Evolutionary conservation across 768 basidiomycete genomes (phyloP).

Genomic region (Russula sp.): DNA sequence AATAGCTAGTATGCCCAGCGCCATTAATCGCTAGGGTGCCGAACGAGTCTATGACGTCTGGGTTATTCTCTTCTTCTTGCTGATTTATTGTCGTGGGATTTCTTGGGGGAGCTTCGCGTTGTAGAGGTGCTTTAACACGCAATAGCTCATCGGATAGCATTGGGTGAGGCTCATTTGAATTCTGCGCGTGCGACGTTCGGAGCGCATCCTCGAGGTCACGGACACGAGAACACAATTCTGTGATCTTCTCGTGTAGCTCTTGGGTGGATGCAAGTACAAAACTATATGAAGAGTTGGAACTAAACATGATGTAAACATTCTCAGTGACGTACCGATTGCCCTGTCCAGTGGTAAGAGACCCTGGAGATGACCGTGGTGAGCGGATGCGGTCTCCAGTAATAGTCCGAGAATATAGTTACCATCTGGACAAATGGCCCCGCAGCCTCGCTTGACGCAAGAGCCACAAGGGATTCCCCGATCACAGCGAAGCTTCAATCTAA

Average conservation of each 20-base stretch:
- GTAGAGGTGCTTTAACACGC: slow-evolving; percentile 71
- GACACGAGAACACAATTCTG: slow-evolving; percentile 67
- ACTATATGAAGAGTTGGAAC: slow-evolving; percentile 38
- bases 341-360: slow-evolving; percentile 76
- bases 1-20: slow-evolving; percentile 72
- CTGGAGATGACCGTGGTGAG: slow-evolving; percentile 40
- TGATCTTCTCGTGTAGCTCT: slow-evolving; percentile 80
- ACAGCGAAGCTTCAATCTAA: slow-evolving; percentile 66
- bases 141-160: slow-evolving; percentile 71
- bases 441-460: slow-evolving; percentile 77
- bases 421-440: slow-evolving; percentile 81
- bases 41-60: slow-evolving; percentile 75
- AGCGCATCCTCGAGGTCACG: slow-evolving; percentile 75
- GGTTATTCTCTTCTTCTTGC: slow-evolving; percentile 58
- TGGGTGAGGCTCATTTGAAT: slow-evolving; percentile 61
- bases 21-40: slow-evolving; percentile 73
- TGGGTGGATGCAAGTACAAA: slow-evolving; percentile 79
- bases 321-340: slow-evolving; percentile 62
- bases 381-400: neutral
- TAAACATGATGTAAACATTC: slow-evolving; percentile 5
- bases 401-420: slow-evolving; percentile 38
- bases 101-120: slow-evolving; percentile 48
- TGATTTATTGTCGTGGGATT: slow-evolving; percentile 41
- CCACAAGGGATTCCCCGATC: slow-evolving; percentile 75
- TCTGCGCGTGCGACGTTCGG: slow-evolving; percentile 53